These are phyloP conservation scores for Geotrichum reessii DNA, from an alignment of 1,139 yeast species.

Conservation along the genomic window DNA sequence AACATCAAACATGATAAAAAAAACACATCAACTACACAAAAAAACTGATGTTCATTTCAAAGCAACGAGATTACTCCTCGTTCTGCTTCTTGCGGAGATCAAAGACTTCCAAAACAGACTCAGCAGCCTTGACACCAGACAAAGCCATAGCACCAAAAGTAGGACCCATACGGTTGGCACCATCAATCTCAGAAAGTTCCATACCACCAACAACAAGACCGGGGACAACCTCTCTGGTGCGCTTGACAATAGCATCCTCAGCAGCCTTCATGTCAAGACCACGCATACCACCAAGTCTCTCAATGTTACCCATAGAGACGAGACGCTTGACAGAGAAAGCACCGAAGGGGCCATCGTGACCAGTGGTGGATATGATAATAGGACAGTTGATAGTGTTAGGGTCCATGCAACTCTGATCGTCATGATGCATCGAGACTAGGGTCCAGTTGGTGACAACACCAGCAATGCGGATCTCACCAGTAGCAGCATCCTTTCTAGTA, in stretches of 20 bases:
- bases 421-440: constrained; percentile 68
- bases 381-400: constrained; percentile 75
- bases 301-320: constrained; percentile 36
- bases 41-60: not conserved
- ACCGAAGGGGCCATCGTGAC: constrained; percentile 82
- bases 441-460: constrained; percentile 87
- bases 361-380: constrained; percentile 66
- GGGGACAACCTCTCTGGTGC: constrained; percentile 62
- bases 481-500: constrained; percentile 54
- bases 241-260: constrained; percentile 70
- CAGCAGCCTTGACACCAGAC: constrained; percentile 74
- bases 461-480: constrained; percentile 59
- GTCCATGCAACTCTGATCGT: constrained; percentile 76
- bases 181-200: constrained; percentile 76
- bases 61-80: constrained; percentile 14
- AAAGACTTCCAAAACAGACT: constrained; percentile 47
- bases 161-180: constrained; percentile 79
- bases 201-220: constrained; percentile 74
- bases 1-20: not conserved
- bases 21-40: not conserved
- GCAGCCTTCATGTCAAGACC: constrained; percentile 76
- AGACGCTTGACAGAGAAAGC: constrained; percentile 65
- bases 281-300: constrained; percentile 64
- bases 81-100: constrained; percentile 46
- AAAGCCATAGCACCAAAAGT: constrained; percentile 80